These are phyloP conservation scores for Pseudogymnoascus verrucosus DNA, from an alignment of 2,329 filamentous ascomycete species.

Conservation along the genomic window DNA sequence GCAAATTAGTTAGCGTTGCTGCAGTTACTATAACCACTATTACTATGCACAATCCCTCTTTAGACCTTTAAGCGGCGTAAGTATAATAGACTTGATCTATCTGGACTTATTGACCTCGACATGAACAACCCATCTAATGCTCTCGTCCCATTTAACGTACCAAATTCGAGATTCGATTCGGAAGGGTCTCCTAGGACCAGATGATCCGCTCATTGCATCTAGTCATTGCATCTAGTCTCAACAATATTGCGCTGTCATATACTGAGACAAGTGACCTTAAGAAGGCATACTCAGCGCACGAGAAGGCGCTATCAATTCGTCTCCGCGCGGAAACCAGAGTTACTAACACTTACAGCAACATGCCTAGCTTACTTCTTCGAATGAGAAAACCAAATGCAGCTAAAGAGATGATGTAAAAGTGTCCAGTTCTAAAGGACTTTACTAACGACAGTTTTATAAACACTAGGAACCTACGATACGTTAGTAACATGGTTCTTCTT, in stretches of 20 bases:
- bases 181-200: slow-evolving; percentile 14
- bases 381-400: slow-evolving; percentile 30
- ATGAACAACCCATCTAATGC: slow-evolving; percentile 21
- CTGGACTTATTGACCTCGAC: slow-evolving; percentile 28
- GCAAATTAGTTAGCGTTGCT: neutral
- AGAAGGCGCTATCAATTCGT: slow-evolving; percentile 24
- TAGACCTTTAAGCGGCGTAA: too few species aligned
- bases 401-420: slow-evolving; percentile 28
- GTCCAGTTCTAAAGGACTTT: slow-evolving; percentile 29
- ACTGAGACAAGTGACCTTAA: slow-evolving; percentile 28
- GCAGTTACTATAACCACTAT: too few species aligned
- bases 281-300: slow-evolving; percentile 23
- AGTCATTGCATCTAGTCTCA: slow-evolving; percentile 17
- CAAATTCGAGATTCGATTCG: slow-evolving; percentile 22
- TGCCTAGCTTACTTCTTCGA: slow-evolving; percentile 29
- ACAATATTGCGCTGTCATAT: slow-evolving; percentile 28
- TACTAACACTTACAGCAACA: slow-evolving; percentile 33
- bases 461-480: slow-evolving; percentile 14
- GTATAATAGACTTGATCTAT: slow-evolving; percentile 19
- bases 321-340: slow-evolving; percentile 26
- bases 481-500: neutral
- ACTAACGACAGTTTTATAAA: slow-evolving; percentile 31
- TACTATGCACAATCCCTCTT: too few species aligned
- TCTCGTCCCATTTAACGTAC: slow-evolving; percentile 18
- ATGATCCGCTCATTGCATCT: slow-evolving; percentile 25